Conservation (phyloP, 345 rosid genomes). For the Murraya koenigii region DNA sequence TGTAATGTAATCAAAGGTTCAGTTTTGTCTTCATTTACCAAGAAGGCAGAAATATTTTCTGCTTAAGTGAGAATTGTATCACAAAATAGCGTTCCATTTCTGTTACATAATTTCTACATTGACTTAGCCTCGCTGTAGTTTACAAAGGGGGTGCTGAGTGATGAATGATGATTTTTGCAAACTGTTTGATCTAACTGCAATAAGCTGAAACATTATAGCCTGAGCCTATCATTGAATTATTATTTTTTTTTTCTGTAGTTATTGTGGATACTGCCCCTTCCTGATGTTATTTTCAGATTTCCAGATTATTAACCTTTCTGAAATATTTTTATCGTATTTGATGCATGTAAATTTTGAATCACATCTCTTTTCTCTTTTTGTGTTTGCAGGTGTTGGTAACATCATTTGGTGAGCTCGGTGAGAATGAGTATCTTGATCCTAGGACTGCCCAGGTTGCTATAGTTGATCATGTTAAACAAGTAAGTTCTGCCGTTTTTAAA, state of each 20-base stretch:
- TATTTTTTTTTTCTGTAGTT: too few relatives aligned
- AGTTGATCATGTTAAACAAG: conserved; percentile 95
- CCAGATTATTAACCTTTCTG: too few relatives aligned
- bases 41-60: not conserved
- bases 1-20: not conserved
- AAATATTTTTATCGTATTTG: not conserved
- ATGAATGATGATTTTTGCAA: not conserved
- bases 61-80: not conserved
- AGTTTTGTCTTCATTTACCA: not conserved
- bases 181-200: not conserved
- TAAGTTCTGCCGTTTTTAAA: conserved; percentile 18
- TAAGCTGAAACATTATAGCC: not conserved
- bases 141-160: not conserved
- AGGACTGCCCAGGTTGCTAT: conserved; percentile 86
- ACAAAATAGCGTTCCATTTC: not conserved
- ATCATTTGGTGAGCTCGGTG: conserved; percentile 55
- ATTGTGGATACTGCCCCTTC: not conserved
- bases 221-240: not conserved
- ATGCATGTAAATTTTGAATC: not conserved
- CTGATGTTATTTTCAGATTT: not conserved
- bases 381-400: conserved; percentile 65
- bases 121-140: not conserved
- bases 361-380: not conserved
- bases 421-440: conserved; percentile 82
- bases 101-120: too few relatives aligned